phyloP scores from a whole-genome alignment of 495 filamentous ascomycete species.

The Tuber brumale region DNA sequence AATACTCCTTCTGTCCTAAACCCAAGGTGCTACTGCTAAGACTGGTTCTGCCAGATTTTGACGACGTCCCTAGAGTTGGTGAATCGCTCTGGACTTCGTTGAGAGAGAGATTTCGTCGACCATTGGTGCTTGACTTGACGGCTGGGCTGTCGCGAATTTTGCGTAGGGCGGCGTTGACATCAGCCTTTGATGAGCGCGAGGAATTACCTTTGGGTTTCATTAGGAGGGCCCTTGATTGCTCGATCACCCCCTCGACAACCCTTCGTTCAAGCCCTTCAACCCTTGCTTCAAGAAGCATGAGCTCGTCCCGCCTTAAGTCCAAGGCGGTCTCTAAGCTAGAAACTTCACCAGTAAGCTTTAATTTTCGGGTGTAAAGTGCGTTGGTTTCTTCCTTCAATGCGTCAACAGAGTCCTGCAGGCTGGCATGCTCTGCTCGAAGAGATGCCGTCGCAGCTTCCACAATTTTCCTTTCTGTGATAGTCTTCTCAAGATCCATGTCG shows the following conservation, averaged over 20 bases:
- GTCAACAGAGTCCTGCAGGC: constrained; percentile 53
- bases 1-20: constrained; percentile 41
- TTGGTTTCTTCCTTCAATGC: constrained; percentile 63
- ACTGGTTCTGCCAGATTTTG: constrained; percentile 49
- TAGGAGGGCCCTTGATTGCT: constrained; percentile 81
- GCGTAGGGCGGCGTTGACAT: constrained; percentile 26
- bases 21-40: constrained; percentile 48
- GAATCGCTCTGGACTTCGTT: constrained; percentile 79
- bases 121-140: constrained; percentile 45
- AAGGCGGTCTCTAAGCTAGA: constrained; percentile 84
- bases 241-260: constrained; percentile 89
- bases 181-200: constrained; percentile 47
- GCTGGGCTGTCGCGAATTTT: constrained; percentile 42
- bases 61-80: constrained; percentile 52
- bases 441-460: constrained; percentile 64
- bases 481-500: constrained; percentile 69
- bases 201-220: constrained; percentile 59
- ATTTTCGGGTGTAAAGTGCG: constrained; percentile 63
- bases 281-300: constrained; percentile 77
- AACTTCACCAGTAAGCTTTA: constrained; percentile 70
- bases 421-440: constrained; percentile 60
- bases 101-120: constrained; percentile 76
- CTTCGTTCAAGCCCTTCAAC: constrained; percentile 82
- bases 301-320: constrained; percentile 79
- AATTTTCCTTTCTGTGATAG: constrained; percentile 67